These are phyloP conservation scores for Silene coronaria DNA, from an alignment of 179 eudicot species.

Conservation along the genomic window DNA sequence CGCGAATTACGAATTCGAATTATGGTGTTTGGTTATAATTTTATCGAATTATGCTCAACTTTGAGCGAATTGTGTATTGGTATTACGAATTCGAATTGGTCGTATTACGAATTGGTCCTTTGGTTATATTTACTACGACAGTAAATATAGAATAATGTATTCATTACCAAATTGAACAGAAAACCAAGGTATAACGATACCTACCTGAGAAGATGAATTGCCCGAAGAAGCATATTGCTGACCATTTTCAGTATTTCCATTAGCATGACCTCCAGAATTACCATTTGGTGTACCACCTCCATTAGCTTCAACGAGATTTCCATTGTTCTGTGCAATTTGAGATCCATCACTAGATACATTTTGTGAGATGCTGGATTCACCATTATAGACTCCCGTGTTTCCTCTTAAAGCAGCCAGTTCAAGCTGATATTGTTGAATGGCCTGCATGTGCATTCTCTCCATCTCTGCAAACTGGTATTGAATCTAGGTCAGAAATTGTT, in stretches of 20 bases:
- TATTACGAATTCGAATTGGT: too few species aligned
- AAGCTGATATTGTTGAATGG: conserved; percentile 78
- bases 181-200: not conserved
- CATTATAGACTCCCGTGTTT: conserved; percentile 40
- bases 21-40: too few species aligned
- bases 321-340: conserved; percentile 47
- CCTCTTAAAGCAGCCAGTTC: conserved; percentile 72
- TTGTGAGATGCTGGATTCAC: conserved; percentile 39
- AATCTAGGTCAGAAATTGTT: conserved; percentile 9
- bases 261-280: conserved; percentile 39
- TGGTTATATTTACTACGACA: too few species aligned
- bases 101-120: too few species aligned
- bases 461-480: conserved; percentile 67
- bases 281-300: conserved; percentile 38
- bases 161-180: not conserved
- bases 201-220: conserved; percentile 52
- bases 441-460: conserved; percentile 84
- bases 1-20: too few species aligned
- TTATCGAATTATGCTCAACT: too few species aligned
- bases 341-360: conserved; percentile 50
- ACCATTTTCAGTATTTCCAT: conserved; percentile 55
- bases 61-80: too few species aligned
- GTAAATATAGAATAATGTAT: not conserved
- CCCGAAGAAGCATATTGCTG: conserved; percentile 48
- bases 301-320: conserved; percentile 51